phyloP scores from a whole-genome alignment of 2,329 filamentous ascomycete genomes.

The Niveomyces coronatus region DNA sequence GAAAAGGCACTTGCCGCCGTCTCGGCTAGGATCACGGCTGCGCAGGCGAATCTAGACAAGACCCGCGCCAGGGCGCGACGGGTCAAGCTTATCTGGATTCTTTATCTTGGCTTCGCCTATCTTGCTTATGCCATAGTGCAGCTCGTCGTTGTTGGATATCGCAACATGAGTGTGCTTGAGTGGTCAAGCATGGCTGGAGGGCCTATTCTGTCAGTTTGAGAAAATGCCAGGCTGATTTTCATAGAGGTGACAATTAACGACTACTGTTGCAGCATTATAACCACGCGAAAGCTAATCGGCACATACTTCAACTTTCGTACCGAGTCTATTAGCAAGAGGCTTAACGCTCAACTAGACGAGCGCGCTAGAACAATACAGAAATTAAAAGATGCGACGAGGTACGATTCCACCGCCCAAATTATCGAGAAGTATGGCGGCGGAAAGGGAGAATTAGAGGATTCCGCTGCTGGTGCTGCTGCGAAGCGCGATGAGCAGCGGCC shows the following conservation, averaged over 20 bases:
- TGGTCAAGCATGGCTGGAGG: conserved; percentile 70
- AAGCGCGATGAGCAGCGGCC: conserved; percentile 12
- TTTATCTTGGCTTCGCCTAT: conserved; percentile 87
- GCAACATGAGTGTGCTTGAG: conserved; percentile 65
- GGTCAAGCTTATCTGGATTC: conserved; percentile 74
- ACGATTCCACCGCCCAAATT: conserved; percentile 86
- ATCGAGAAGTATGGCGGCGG: conserved; percentile 85
- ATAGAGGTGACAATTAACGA: neutral
- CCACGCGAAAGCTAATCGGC: conserved; percentile 54
- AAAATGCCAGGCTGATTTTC: neutral
- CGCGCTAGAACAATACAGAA: conserved; percentile 83
- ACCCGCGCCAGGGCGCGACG: conserved; percentile 64
- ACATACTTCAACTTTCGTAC: conserved; percentile 76
- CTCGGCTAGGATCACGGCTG: conserved; percentile 69
- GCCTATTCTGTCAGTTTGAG: conserved; percentile 55
- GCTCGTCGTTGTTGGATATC: conserved; percentile 73
- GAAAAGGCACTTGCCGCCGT: conserved; percentile 82
- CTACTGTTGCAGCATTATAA: conserved; percentile 57
- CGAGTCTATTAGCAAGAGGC: conserved; percentile 52
- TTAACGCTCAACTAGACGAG: conserved; percentile 69
- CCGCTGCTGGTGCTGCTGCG: conserved; percentile 19
- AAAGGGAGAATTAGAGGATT: conserved; percentile 39
- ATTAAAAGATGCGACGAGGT: conserved; percentile 89
- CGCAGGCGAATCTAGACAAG: conserved; percentile 62
- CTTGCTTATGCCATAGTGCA: conserved; percentile 77